Percentiles rank a stretch among this genome's conserved stretches.
Evolutionary conservation across 495 filamentous ascomycete species (phyloP).

Genomic region (Aspergillus funiculosus): DNA sequence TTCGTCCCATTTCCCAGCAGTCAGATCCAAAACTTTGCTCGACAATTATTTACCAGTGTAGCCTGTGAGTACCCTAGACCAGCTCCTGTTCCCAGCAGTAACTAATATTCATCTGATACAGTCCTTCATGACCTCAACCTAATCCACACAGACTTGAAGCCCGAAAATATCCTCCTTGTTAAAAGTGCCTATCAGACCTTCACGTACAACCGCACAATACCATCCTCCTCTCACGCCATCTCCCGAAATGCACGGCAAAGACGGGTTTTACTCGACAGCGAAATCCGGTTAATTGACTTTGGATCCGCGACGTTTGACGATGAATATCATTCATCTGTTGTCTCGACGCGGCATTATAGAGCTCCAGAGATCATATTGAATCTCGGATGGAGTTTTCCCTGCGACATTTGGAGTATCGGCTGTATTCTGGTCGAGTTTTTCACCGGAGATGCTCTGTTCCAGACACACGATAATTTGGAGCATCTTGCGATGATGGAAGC

Average conservation of each 20-base stretch:
- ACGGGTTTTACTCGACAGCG: conserved; percentile 84
- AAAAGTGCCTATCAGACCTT: conserved; percentile 90
- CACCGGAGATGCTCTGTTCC: conserved; percentile 94
- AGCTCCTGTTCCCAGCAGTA: conserved; percentile 6
- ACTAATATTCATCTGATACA: conserved; percentile 31
- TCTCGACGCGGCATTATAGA: conserved; percentile 92
- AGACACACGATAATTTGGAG: conserved; percentile 96
- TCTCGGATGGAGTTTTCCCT: conserved; percentile 94
- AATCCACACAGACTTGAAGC: conserved; percentile 97
- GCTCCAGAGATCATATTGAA: conserved; percentile 97
- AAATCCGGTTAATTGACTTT: conserved; percentile 97
- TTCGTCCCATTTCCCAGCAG: conserved; percentile 99
- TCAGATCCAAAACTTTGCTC: conserved; percentile 94
- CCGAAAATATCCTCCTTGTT: conserved; percentile 95
- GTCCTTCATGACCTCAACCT: conserved; percentile 96
- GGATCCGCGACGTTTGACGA: conserved; percentile 97
- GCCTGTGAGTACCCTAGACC: conserved; percentile 63
- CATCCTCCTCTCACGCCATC: conserved; percentile 76
- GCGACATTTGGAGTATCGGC: conserved; percentile 98
- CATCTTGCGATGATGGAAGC: conserved; percentile 99
- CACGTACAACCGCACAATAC: conserved; percentile 90
- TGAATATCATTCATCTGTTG: conserved; percentile 96
- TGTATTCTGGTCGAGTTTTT: conserved; percentile 99
- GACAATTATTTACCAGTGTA: conserved; percentile 95
- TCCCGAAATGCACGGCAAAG: conserved; percentile 76